A percentile compares a stretch with the other conserved stretches of the same genome.
Conservation (phyloP, 768 basidiomycete species). For the Serendipita sp. region DNA sequence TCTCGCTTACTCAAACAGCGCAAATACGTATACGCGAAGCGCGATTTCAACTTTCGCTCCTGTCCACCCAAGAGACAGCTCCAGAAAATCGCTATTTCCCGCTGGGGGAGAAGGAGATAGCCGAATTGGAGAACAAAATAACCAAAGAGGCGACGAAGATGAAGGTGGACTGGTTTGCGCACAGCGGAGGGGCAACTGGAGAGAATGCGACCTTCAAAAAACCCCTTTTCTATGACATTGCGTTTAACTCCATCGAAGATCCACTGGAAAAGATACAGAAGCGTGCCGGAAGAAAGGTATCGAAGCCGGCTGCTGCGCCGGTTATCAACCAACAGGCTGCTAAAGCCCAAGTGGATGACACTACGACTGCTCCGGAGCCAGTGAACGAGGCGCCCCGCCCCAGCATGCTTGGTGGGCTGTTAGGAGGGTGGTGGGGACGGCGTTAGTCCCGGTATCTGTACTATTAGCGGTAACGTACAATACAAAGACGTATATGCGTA, state of each 20-base stretch:
- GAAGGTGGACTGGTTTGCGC: slow-evolving; percentile 66
- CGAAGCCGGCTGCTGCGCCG: slow-evolving; percentile 15
- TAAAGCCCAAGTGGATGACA: slow-evolving; percentile 31
- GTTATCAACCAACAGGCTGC: slow-evolving; percentile 21
- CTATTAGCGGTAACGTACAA: too few relatives aligned
- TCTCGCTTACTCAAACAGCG: slow-evolving; percentile 56
- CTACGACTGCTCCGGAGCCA: neutral
- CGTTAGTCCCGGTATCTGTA: neutral
- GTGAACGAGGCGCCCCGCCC: slow-evolving; percentile 19
- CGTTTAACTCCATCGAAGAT: slow-evolving; percentile 78
- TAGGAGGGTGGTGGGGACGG: slow-evolving; percentile 74
- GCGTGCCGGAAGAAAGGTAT: slow-evolving; percentile 40
- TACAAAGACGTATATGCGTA: too few relatives aligned
- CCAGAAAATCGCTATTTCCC: slow-evolving; percentile 36
- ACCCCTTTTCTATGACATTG: slow-evolving; percentile 86
- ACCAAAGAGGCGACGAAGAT: slow-evolving; percentile 30
- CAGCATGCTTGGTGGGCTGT: slow-evolving; percentile 46
- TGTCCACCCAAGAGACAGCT: slow-evolving; percentile 32
- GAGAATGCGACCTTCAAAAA: slow-evolving; percentile 42
- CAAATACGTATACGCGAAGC: slow-evolving; percentile 62
- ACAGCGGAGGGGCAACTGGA: slow-evolving; percentile 47
- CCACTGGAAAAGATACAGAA: slow-evolving; percentile 64
- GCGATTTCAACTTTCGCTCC: slow-evolving; percentile 33
- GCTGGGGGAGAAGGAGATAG: slow-evolving; percentile 20
- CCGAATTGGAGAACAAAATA: slow-evolving; percentile 36